These are phyloP conservation scores for Pyrenochaeta sp. DNA, from an alignment of 2,329 filamentous ascomycete species.

Conservation along the genomic window DNA sequence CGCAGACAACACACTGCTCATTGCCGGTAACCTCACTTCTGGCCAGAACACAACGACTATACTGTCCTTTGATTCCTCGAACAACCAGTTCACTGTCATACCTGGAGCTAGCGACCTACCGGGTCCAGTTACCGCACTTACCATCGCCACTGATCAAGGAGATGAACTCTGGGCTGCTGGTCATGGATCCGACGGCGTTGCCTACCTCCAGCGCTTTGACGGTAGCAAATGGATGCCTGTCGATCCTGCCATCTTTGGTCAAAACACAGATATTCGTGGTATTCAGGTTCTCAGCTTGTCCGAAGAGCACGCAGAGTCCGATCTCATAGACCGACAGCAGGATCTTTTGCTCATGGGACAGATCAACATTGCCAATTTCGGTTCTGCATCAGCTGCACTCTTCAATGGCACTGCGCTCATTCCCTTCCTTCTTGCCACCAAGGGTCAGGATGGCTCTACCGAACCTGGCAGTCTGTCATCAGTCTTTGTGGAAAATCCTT, in stretches of 20 bases:
- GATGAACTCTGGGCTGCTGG: constrained; percentile 85
- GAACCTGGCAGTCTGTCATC: constrained; percentile 75
- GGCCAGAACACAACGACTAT: constrained; percentile 72
- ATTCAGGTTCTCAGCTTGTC: constrained; percentile 82
- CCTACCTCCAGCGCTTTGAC: constrained; percentile 84
- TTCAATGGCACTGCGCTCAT: constrained; percentile 82
- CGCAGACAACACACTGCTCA: constrained; percentile 73
- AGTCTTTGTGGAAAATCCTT: constrained; percentile 81
- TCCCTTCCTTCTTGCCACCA: constrained; percentile 82
- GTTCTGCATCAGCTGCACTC: constrained; percentile 82
- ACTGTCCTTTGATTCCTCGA: constrained; percentile 74
- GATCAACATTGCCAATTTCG: constrained; percentile 76
- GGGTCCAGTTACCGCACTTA: constrained; percentile 79
- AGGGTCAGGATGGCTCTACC: constrained; percentile 60
- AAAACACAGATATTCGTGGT: constrained; percentile 74
- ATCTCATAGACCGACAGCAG: constrained; percentile 71
- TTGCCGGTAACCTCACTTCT: constrained; percentile 77
- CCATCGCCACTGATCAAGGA: constrained; percentile 74
- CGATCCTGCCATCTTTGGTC: constrained; percentile 62
- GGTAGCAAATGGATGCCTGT: constrained; percentile 73
- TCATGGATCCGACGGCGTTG: constrained; percentile 69
- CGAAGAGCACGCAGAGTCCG: constrained; percentile 68
- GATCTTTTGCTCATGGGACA: constrained; percentile 85
- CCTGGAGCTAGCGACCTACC: constrained; percentile 71
- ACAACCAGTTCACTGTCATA: constrained; percentile 70